Conservation (phyloP, 1,139 yeast genomes). For the Candida tropicalis region DNA sequence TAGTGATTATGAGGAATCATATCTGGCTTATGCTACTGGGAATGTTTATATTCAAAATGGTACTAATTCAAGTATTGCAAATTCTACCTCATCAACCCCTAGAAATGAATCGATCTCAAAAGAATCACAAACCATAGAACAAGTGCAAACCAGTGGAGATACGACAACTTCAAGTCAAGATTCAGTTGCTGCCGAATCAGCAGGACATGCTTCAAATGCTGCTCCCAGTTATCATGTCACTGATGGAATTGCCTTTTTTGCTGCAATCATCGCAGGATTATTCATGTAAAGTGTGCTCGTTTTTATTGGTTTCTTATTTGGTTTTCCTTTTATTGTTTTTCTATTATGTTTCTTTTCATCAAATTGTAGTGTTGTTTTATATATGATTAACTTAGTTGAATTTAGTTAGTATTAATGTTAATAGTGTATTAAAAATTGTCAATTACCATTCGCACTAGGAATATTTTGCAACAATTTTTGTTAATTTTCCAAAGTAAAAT, state of each 20-base stretch:
- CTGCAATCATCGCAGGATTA: constrained; percentile 28
- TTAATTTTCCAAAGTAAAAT: too few relatives aligned
- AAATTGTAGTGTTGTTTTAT: not conserved
- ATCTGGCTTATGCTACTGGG: not conserved
- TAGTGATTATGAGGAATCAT: too few relatives aligned
- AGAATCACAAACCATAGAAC: too few relatives aligned
- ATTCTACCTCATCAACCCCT: constrained; percentile 14
- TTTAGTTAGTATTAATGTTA: too few relatives aligned
- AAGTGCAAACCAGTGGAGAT: too few relatives aligned
- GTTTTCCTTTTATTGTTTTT: not conserved
- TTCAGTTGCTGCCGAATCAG: constrained; percentile 4
- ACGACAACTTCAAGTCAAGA: too few relatives aligned
- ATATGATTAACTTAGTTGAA: too few relatives aligned
- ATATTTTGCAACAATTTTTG: not conserved
- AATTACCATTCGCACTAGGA: too few relatives aligned
- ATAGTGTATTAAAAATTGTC: too few relatives aligned
- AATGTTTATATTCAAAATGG: not conserved
- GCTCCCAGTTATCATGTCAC: constrained; percentile 9
- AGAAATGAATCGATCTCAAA: too few relatives aligned
- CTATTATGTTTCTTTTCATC: constrained; percentile 2
- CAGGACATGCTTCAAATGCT: constrained; percentile 8
- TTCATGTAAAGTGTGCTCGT: constrained; percentile 20
- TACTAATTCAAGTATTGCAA: constrained; percentile 1
- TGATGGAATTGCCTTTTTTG: constrained; percentile 26
- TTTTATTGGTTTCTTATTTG: constrained; percentile 1